These are phyloP conservation scores for Boletus speciosus DNA, from an alignment of 768 basidiomycete genomes.

Conservation along the genomic window DNA sequence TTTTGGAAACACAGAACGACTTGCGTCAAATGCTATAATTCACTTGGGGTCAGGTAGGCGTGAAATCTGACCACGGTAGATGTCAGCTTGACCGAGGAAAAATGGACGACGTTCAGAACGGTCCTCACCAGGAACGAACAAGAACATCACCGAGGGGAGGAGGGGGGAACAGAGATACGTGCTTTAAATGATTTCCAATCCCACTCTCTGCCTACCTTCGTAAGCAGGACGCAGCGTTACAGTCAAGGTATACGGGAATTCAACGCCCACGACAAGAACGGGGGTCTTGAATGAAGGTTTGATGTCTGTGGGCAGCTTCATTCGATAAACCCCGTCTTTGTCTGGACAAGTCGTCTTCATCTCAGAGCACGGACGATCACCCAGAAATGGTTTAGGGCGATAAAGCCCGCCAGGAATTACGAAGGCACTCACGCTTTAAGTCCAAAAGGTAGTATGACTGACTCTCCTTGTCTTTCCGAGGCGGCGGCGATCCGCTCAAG, in stretches of 20 bases:
- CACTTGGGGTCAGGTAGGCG: background rate
- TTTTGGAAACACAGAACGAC: background rate
- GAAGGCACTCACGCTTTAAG: background rate
- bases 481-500: background rate
- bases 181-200: slow-evolving; percentile 1
- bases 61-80: background rate
- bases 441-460: slow-evolving; percentile 6
- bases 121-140: background rate
- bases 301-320: too few relatives aligned
- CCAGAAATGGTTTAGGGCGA: slow-evolving; percentile 1
- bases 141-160: background rate
- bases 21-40: background rate
- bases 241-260: background rate
- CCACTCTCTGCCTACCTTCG: background rate
- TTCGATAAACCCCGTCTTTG: background rate
- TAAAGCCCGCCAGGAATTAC: background rate
- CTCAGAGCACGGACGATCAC: background rate
- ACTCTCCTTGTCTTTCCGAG: slow-evolving; percentile 2
- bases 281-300: background rate
- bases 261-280: slow-evolving; percentile 1
- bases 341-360: background rate
- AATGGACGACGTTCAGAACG: background rate
- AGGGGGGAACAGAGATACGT: background rate
- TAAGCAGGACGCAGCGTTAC: background rate
- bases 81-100: background rate